Evolutionary conservation across 768 basidiomycete genomes (phyloP), one percentile per base, ranked within the genome.

Genomic region (Suillus brevipes): DNA sequence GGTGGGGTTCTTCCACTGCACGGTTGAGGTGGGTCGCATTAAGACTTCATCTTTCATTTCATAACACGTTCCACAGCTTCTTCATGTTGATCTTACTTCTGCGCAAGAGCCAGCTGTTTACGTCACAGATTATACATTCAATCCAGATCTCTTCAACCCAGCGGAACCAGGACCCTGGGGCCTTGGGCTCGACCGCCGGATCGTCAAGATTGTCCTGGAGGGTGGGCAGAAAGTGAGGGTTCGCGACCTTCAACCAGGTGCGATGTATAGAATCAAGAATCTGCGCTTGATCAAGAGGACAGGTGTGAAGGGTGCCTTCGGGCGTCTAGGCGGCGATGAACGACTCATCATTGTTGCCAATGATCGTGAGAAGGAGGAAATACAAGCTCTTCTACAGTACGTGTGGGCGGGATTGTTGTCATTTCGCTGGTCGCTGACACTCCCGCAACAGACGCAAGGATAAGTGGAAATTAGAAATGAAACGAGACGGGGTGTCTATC

Each of bases 91-190:
- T 14, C 66, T 73, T 23, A 75, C 78, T 52, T 68, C 77, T 20
- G 68, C 72, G 37, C 72, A 77, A 34, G 71, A 72, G 31, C 74
- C 80, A 5, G 79, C 76, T 58, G 73, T 90, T 45, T 87, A 83
- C 66, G 84, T 88, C 38, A 90, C 89, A 9, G 90, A 91, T 72
- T 91, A 89, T 69, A 88, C 88, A 2, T 71, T 76, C 4, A 82
- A 87, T 61, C 68, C 79, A 4, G 74, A 82, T 60, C 75, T 89
- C 42, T 70, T 75, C 6, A 66, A 73, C n/a, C 64, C 72, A 4
- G 64, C 69, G 23, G 70, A 67, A 34, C 61, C 66, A 4, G 74
- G 77, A 58, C 69, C 75, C 28, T 84, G 83, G 81, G 76, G 81
- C 3, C 63, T 61, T n/a, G 77, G 78, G n/a, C 78, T 87, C n/a